Evolutionary conservation across 2,329 filamentous ascomycete genomes (phyloP), one percentile per base, ranked within the genome.

Genomic region (Penicillium sp.): DNA sequence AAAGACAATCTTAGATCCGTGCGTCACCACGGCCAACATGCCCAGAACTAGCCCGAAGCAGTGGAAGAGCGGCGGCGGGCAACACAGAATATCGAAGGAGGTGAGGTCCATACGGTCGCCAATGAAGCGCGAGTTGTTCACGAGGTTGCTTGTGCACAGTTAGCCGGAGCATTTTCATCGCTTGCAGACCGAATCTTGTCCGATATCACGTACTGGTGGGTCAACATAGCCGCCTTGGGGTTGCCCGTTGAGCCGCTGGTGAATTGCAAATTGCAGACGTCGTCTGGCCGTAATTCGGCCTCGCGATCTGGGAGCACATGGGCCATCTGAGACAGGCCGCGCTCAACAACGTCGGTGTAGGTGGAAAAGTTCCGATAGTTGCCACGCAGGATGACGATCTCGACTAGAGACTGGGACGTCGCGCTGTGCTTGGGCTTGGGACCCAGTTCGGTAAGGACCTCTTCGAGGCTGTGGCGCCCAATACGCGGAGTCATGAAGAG

Each of bases 41-140:
- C 86, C 86, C 3, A 89, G 77, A 1, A 90, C 85, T 6, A 91
- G 77, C 1, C 86, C 86, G 58, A 91, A 91, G 70, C 86, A 91
- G 70, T 93, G 87, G 72, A 93, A 93, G 3, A 93, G 74, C 0
- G 87, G 87, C 0, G 87, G 86, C 3, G 86, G 86, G 61, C 87
- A 93, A 70, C 86, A 91, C 8, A 93, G 73, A 6, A 83, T 71
- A 57, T 90, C 85, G 31, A 73, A 69, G 2, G 77, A 67, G 0
- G 78, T 81, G 11, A 91, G 73, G 4, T 78, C 74, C 83, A 89
- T 85, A 29, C 84, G 78, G 62, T 87, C 83, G 38, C 84, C 86
- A 34, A 84, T 83, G 66, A 84, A 84, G 19, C 81, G 77, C 6
- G 80, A 75, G 60, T 84, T 84, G 61, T 85, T 84, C 54, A 81